Percentiles rank a stretch among this genome's conserved stretches.
Conservation (phyloP, 2,329 filamentous ascomycete genomes). For the Penicillium sp. region DNA sequence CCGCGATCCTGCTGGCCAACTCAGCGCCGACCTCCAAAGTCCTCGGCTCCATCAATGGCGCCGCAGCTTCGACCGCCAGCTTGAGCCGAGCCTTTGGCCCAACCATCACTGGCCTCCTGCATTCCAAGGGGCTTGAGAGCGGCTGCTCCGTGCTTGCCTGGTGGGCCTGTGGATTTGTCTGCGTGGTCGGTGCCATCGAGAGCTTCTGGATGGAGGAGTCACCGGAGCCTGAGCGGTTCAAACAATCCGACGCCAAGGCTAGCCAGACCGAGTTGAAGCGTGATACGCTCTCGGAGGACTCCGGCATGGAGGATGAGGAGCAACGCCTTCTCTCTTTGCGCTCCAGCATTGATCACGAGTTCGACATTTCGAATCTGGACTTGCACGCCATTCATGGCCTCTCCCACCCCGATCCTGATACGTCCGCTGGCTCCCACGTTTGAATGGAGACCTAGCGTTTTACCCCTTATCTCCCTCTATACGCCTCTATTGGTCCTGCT, state of each 20-base stretch:
- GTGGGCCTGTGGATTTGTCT: constrained; percentile 83
- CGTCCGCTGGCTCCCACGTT: constrained; percentile 5
- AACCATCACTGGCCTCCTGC: constrained; percentile 79
- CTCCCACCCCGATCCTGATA: constrained; percentile 10
- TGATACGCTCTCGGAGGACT: constrained; percentile 23
- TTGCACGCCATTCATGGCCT: constrained; percentile 17
- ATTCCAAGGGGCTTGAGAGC: constrained; percentile 71
- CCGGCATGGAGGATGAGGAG: constrained; percentile 31
- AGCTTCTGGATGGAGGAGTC: constrained; percentile 72
- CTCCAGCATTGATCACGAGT: constrained; percentile 35
- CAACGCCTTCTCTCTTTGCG: constrained; percentile 37
- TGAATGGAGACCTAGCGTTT: constrained; percentile 4
- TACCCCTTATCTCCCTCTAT: constrained; percentile 1
- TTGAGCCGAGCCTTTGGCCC: constrained; percentile 85
- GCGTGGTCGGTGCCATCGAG: constrained; percentile 69
- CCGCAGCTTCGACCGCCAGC: constrained; percentile 86
- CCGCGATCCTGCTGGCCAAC: constrained; percentile 84
- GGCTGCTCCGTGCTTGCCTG: constrained; percentile 87
- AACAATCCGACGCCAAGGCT: constrained; percentile 29
- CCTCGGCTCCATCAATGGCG: constrained; percentile 87
- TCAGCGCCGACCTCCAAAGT: constrained; percentile 79
- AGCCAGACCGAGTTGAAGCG: constrained; percentile 31
- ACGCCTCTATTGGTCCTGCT: constrained; percentile 13
- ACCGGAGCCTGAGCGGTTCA: constrained; percentile 42
- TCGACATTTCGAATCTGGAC: constrained; percentile 29